Evolutionary conservation across 2,329 filamentous ascomycete genomes (phyloP).

Genomic region (Septoria linicola): DNA sequence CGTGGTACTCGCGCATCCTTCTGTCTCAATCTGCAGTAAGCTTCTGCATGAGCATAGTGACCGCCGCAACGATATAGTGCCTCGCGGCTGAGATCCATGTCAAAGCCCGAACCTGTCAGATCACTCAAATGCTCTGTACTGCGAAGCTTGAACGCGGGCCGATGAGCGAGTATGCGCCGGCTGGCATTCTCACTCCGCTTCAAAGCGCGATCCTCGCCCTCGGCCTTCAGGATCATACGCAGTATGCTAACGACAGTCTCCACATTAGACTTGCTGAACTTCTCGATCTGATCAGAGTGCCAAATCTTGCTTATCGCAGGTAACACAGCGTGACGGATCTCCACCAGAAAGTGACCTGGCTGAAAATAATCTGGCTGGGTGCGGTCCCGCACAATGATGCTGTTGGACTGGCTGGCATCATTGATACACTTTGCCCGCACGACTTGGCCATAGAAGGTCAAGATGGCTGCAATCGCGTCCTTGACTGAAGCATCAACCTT

Average conservation of each 20-base stretch:
- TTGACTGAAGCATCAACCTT: conserved; percentile 20
- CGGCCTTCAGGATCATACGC: conserved; percentile 72
- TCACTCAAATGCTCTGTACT: conserved; percentile 47
- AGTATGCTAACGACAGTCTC: conserved; percentile 81
- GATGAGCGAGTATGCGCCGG: conserved; percentile 45
- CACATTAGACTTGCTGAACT: conserved; percentile 71
- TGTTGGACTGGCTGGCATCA: conserved; percentile 69
- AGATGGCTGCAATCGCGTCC: conserved; percentile 69
- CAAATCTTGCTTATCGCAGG: conserved; percentile 76
- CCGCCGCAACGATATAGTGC: conserved; percentile 81
- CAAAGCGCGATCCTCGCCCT: conserved; percentile 67
- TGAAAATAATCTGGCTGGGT: conserved; percentile 60
- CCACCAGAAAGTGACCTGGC: conserved; percentile 76
- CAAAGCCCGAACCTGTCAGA: conserved; percentile 52
- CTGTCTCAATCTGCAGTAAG: conserved; percentile 65
- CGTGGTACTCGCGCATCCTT: conserved; percentile 28
- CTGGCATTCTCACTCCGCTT: conserved; percentile 62
- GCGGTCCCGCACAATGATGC: conserved; percentile 47
- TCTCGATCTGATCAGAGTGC: conserved; percentile 81
- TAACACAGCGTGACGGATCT: conserved; percentile 76
- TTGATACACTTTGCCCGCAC: conserved; percentile 74
- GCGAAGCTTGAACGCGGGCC: conserved; percentile 54
- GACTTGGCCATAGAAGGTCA: conserved; percentile 76
- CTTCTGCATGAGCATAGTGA: conserved; percentile 56
- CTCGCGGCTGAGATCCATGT: conserved; percentile 68